These are phyloP conservation scores for Platismatia glauca DNA, from an alignment of 495 filamentous ascomycete species.

Conservation along the genomic window DNA sequence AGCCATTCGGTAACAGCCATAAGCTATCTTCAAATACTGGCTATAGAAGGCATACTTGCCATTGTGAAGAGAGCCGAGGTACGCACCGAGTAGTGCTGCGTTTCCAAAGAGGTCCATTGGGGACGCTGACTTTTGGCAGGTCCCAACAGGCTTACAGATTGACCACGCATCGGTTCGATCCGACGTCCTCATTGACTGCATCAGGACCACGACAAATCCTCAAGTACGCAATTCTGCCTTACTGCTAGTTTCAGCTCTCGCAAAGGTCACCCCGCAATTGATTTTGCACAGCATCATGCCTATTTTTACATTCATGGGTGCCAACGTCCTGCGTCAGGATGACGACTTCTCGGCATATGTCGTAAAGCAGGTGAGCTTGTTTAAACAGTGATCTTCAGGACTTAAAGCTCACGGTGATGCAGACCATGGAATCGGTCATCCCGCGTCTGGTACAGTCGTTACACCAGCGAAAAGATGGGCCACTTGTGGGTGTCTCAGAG, in stretches of 20 bases:
- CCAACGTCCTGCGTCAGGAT: slow-evolving; percentile 74
- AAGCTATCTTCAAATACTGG: slow-evolving; percentile 74
- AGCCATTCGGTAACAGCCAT: slow-evolving; percentile 63
- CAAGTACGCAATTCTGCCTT: slow-evolving; percentile 88
- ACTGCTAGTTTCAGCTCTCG: slow-evolving; percentile 75
- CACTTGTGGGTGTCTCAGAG: slow-evolving; percentile 72
- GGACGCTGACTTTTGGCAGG: slow-evolving; percentile 5
- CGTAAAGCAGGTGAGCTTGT: slow-evolving; percentile 50
- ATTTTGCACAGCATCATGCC: slow-evolving; percentile 97
- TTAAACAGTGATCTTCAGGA: neutral
- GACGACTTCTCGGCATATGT: slow-evolving; percentile 95
- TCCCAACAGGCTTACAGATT: slow-evolving; percentile 46
- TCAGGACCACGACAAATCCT: slow-evolving; percentile 77
- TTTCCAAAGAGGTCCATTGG: neutral
- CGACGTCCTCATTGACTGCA: slow-evolving; percentile 82
- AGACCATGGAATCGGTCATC: slow-evolving; percentile 81
- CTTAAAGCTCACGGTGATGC: slow-evolving; percentile 14
- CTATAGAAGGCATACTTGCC: slow-evolving; percentile 63
- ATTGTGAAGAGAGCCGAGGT: slow-evolving; percentile 68
- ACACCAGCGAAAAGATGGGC: slow-evolving; percentile 63
- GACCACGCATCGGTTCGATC: slow-evolving; percentile 68
- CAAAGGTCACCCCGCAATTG: slow-evolving; percentile 73
- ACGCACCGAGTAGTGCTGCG: slow-evolving; percentile 5
- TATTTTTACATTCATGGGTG: slow-evolving; percentile 95
- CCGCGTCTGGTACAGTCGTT: slow-evolving; percentile 83